Evolutionary conservation across 2,329 filamentous ascomycete species (phyloP), one percentile per base, ranked within the genome.

Genomic region (Davidsoniella neocaledoniae): DNA sequence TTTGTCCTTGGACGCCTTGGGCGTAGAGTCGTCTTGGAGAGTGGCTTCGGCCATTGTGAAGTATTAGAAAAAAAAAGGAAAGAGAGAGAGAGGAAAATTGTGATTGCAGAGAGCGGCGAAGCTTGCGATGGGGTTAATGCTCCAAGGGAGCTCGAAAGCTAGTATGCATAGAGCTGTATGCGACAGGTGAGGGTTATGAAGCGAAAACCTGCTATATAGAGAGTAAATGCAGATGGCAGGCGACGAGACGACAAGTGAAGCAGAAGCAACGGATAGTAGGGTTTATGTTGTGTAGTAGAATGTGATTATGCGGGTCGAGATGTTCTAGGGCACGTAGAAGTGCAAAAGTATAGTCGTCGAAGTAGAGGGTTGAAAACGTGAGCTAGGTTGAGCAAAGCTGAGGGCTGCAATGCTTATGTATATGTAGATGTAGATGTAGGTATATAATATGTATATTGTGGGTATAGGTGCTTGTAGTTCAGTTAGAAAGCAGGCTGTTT

Each of bases 1-100:
- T 61, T 85, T 86, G 68, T 96, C 88, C 65, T 96, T 96, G 53
- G 73, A 65, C 14, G 82, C 73, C 43, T 52, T 52, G 16, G 45
- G 23, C 8, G 25, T 14, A n/a, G 46, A 49, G 25, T 52, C 50
- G 46, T 56, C 56, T 52, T 61, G 58, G 54, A 55, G 54, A 41
- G 58, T 57, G 42, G 61, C 55, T 47, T 65, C 64, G 52, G 59
- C 57, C 63, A 65, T 66, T 53, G 52, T 61, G n/a, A 43, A 17
- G 21, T 44, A 23, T 19, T 21, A 46, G 43, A 16, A 42, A 43
- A 37, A 49, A 40, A 50, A 21, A 4, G 21, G 21, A 23, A 2
- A 5, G 21, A 23, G 21, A 23, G 21, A 23, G 21, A 23, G 21
- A 23, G 21, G 5, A 23, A 5, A 23, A 23, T 5, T 23, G 46